Percentiles rank a stretch among this genome's conserved stretches.
phyloP scores from a whole-genome alignment of 306 rosid species.

The Acacia melanoxylon region DNA sequence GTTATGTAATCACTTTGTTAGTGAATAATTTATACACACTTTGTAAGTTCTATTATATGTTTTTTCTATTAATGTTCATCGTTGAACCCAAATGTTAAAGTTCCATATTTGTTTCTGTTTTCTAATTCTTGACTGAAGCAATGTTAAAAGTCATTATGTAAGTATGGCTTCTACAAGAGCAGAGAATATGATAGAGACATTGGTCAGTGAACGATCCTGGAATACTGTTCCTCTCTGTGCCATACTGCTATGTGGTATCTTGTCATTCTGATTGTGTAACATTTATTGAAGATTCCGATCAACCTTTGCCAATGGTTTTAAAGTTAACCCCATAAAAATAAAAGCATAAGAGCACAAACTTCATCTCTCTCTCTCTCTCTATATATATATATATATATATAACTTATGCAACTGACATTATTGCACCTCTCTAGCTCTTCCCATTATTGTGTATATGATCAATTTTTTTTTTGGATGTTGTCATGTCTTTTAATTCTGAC shows the following conservation, averaged over 20 bases:
- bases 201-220: constrained; percentile 40
- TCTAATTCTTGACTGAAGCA: too few species aligned
- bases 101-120: too few species aligned
- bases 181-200: constrained; percentile 11
- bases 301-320: constrained; percentile 38
- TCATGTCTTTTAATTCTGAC: constrained; percentile 3
- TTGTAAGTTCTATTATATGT: too few species aligned
- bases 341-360: constrained; percentile 22
- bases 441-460: not conserved
- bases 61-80: too few species aligned
- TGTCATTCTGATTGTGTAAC: constrained; percentile 10
- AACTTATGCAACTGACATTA: too few species aligned
- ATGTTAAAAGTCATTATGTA: too few species aligned
- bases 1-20: too few species aligned
- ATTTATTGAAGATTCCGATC: constrained; percentile 32
- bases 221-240: constrained; percentile 35
- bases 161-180: too few species aligned
- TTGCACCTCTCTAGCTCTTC: not conserved
- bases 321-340: constrained; percentile 29
- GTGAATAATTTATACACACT: too few species aligned
- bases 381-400: not conserved
- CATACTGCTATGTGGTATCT: constrained; percentile 25
- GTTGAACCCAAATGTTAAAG: too few species aligned
- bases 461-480: not conserved
- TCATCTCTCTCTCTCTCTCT: constrained; percentile 6